A percentile compares a stretch with the other conserved stretches of the same genome.
Evolutionary conservation across 768 basidiomycete species (phyloP).

Genomic region (Podaxis sp.): DNA sequence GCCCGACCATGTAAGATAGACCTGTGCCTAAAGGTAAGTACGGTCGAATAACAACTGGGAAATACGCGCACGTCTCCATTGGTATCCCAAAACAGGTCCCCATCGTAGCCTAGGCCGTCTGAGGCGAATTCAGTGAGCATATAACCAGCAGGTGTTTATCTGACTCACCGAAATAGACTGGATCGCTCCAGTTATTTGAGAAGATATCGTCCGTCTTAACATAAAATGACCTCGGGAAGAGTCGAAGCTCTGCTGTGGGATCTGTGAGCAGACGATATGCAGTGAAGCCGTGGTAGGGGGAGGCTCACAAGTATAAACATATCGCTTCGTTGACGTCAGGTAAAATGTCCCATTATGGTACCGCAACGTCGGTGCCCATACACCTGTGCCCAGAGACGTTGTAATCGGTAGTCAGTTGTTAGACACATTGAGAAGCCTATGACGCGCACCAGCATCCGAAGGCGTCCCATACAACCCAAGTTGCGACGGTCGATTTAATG

Average conservation of each 20-base stretch:
- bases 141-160: not conserved
- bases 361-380: slow-evolving; percentile 33
- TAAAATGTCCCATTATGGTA: slow-evolving; percentile 33
- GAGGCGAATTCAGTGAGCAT: not conserved
- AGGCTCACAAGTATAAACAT: slow-evolving; percentile 32
- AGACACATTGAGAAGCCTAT: not conserved
- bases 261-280: not conserved
- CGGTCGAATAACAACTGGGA: not conserved
- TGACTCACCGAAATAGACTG: slow-evolving; percentile 31
- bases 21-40: slow-evolving; percentile 14
- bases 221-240: slow-evolving; percentile 36
- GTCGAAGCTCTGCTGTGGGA: slow-evolving; percentile 27
- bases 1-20: slow-evolving; percentile 34
- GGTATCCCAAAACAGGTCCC: slow-evolving; percentile 37
- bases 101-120: slow-evolving; percentile 36
- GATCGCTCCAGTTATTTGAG: slow-evolving; percentile 36
- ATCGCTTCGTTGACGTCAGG: slow-evolving; percentile 30
- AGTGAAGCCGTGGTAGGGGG: not conserved
- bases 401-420: not conserved
- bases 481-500: slow-evolving; percentile 30
- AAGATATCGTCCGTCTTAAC: slow-evolving; percentile 34
- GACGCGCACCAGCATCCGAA: slow-evolving; percentile 28
- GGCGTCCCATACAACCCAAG: slow-evolving; percentile 31
- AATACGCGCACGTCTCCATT: slow-evolving; percentile 26
- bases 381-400: slow-evolving; percentile 14